Evolutionary conservation across 768 basidiomycete species (phyloP).

Genomic region (Tulasnella calospora): DNA sequence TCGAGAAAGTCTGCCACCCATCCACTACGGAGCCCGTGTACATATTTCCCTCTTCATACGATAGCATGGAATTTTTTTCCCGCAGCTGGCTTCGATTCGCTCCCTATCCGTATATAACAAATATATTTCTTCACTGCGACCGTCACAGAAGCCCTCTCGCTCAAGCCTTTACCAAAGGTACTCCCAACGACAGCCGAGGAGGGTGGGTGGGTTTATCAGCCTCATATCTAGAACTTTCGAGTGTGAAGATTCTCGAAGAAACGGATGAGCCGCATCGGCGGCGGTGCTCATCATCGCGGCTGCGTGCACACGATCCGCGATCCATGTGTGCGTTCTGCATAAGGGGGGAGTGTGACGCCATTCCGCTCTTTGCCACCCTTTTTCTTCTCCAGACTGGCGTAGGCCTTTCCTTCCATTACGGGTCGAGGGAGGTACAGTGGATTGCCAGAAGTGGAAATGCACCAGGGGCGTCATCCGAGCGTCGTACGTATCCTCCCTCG

Average conservation of each 20-base stretch:
- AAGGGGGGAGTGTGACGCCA: not conserved
- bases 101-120: not conserved
- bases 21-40: not conserved
- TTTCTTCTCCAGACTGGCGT: not conserved
- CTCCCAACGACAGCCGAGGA: not conserved
- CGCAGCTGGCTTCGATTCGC: not conserved
- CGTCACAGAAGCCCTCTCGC: not conserved
- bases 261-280: not conserved
- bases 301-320: not conserved
- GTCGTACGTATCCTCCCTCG: not conserved
- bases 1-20: not conserved
- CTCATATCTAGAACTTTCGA: not conserved
- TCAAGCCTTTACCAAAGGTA: not conserved
- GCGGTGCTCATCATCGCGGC: not conserved
- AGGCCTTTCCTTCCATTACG: not conserved
- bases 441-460: not conserved
- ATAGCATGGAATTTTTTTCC: not conserved
- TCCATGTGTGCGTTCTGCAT: not conserved
- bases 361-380: not conserved
- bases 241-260: not conserved
- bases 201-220: not conserved
- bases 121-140: not conserved
- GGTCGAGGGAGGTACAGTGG: conserved; percentile 11
- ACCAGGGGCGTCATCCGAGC: not conserved
- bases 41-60: not conserved